Percentiles rank a stretch among this genome's conserved stretches.
phyloP scores from a whole-genome alignment of 106 monocot species.

The Dioscorea zingiberensis region DNA sequence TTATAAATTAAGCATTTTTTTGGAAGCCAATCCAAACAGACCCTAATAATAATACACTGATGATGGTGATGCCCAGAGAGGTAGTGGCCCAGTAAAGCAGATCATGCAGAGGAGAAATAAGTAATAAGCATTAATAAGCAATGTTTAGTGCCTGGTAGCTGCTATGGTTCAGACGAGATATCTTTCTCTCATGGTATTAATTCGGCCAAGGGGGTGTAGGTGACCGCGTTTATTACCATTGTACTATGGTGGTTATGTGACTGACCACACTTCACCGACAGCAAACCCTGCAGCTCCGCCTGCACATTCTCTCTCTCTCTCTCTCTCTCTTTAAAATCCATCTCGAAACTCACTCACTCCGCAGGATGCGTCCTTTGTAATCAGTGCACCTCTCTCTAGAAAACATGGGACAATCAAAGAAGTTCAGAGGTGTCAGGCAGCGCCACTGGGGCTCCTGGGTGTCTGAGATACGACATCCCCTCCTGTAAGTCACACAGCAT shows the following conservation, averaged over 20 bases:
- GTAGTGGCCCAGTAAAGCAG: too few species aligned
- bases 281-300: conserved; percentile 2
- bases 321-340: background rate
- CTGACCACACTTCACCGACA: conserved; percentile 31
- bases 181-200: conserved; percentile 22
- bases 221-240: conserved; percentile 36
- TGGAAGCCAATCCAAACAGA: too few species aligned
- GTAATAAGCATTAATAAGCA: too few species aligned
- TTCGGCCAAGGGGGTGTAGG: conserved; percentile 19
- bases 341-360: background rate
- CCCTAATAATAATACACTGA: too few species aligned
- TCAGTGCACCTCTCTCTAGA: conserved; percentile 15
- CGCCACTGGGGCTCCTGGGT: conserved; percentile 99
- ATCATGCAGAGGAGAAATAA: too few species aligned
- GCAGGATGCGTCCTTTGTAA: too few species aligned
- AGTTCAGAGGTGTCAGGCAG: conserved; percentile 96
- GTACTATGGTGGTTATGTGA: conserved; percentile 26
- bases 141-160: too few species aligned
- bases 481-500: conserved; percentile 49
- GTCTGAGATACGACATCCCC: conserved; percentile 94
- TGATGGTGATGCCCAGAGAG: too few species aligned
- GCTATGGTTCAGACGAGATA: too few species aligned
- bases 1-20: too few species aligned
- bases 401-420: conserved; percentile 89
- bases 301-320: conserved; percentile 5